Percentiles rank a stretch among this genome's conserved stretches.
These are phyloP conservation scores for Myriosclerotinia curreyana DNA, from an alignment of 2,329 filamentous ascomycete genomes.

Conservation along the genomic window DNA sequence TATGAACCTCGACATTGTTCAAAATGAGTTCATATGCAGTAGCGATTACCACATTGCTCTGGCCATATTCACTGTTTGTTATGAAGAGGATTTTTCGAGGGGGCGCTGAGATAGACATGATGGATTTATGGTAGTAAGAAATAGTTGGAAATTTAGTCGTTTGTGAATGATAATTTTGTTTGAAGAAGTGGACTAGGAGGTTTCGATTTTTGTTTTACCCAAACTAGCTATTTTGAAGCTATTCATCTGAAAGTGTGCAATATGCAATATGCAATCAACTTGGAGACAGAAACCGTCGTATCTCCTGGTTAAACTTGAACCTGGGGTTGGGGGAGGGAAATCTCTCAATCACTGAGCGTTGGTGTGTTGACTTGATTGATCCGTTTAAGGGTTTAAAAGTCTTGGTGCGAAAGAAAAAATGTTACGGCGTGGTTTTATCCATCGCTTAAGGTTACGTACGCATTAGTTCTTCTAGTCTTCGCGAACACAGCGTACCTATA, in stretches of 20 bases:
- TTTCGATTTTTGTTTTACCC: neutral
- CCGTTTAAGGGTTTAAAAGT: neutral
- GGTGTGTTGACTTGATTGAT: neutral
- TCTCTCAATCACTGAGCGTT: neutral
- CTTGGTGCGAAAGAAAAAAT: no score
- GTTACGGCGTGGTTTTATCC: no score
- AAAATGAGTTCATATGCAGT: slow-evolving; percentile 41
- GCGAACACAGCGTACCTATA: no score
- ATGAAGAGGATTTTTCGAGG: slow-evolving; percentile 42
- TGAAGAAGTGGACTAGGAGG: neutral
- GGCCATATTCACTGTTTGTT: slow-evolving; percentile 47
- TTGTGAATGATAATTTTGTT: neutral
- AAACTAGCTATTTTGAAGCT: neutral
- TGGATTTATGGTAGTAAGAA: neutral
- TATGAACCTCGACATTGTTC: slow-evolving; percentile 44
- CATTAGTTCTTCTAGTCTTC: no score
- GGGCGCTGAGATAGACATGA: neutral
- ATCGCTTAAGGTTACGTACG: no score
- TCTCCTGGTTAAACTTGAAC: neutral
- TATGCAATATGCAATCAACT: neutral
- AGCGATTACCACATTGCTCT: slow-evolving; percentile 48
- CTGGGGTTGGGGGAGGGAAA: neutral
- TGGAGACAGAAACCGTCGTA: neutral
- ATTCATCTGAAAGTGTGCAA: neutral
- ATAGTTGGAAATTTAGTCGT: neutral